Evolutionary conservation across 139 green algal genomes (phyloP).

Genomic region (Raphidocelis subcapitata): DNA sequence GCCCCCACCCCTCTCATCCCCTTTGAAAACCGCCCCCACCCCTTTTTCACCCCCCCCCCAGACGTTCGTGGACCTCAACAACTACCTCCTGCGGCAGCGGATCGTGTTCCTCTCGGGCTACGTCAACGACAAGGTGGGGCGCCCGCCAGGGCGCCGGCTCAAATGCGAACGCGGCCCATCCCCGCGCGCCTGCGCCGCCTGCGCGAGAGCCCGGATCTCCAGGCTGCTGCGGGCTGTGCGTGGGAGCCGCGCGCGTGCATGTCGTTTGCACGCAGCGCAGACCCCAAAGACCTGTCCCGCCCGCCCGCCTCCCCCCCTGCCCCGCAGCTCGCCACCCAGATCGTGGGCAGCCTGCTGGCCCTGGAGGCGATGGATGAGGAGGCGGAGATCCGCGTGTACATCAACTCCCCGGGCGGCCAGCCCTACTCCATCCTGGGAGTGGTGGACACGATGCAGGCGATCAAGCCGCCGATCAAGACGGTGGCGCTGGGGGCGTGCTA

Average conservation of each 20-base stretch:
- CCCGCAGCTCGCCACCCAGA: conserved; percentile 75
- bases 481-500: conserved; percentile 76
- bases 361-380: conserved; percentile 81
- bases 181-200: too few relatives aligned
- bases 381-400: conserved; percentile 94
- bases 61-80: conserved; percentile 78
- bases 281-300: too few relatives aligned
- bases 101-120: conserved; percentile 89
- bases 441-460: conserved; percentile 84
- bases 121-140: conserved; percentile 77
- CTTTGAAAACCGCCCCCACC: background rate
- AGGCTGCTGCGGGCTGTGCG: too few relatives aligned
- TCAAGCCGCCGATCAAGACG: conserved; percentile 79
- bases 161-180: too few relatives aligned
- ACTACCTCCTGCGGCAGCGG: conserved; percentile 81
- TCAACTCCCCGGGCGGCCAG: conserved; percentile 83
- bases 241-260: too few relatives aligned
- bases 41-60: conserved; percentile 18
- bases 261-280: too few relatives aligned
- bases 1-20: background rate
- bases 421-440: conserved; percentile 83
- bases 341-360: conserved; percentile 86
- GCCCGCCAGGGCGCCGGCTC: too few relatives aligned
- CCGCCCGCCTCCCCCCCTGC: too few relatives aligned
- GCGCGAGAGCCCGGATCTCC: too few relatives aligned